Percentiles rank a stretch among this genome's conserved stretches.
phyloP scores from a whole-genome alignment of 2,329 filamentous ascomycete species.

The Coniochaeta pulveracea region DNA sequence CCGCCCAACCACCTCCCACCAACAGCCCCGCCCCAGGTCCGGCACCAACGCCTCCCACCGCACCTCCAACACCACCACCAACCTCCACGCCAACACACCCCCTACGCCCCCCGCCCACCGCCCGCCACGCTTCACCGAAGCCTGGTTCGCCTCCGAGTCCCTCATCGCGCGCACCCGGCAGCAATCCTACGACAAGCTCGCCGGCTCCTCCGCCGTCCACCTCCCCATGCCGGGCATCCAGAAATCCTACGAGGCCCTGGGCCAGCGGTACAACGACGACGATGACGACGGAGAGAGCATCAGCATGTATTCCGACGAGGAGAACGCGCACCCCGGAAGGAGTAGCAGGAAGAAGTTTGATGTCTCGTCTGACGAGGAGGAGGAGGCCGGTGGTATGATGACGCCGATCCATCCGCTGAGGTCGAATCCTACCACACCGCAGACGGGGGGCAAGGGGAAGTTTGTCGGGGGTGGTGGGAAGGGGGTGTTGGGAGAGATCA shows the following conservation, averaged over 20 bases:
- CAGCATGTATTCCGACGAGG: no score
- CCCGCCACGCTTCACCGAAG: constrained; percentile 37
- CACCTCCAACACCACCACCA: constrained; percentile 15
- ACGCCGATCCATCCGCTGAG: constrained; percentile 16
- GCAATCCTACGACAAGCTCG: constrained; percentile 31
- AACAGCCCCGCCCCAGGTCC: constrained; percentile 10
- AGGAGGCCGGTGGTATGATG: constrained; percentile 1
- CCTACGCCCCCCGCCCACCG: constrained; percentile 22
- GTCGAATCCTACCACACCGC: constrained; percentile 24
- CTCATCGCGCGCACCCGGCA: constrained; percentile 42
- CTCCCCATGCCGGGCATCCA: constrained; percentile 14
- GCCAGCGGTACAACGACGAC: constrained; percentile 29
- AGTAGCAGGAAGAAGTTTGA: constrained; percentile 30
- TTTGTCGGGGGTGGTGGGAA: constrained; percentile 26
- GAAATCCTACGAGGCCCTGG: constrained; percentile 33
- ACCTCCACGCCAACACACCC: constrained; percentile 9
- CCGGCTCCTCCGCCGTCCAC: constrained; percentile 18
- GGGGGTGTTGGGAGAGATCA: constrained; percentile 30
- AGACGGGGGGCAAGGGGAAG: constrained; percentile 33
- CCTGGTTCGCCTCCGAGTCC: constrained; percentile 43
- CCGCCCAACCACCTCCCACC: constrained; percentile 11
- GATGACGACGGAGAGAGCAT: constrained; percentile 15
- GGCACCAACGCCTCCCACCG: constrained; percentile 17
- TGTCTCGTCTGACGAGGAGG: constrained; percentile 9
- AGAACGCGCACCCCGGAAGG: constrained; percentile 41